phyloP scores from a whole-genome alignment of 352 stramenopile genomes.

The Phytophthora vignae region DNA sequence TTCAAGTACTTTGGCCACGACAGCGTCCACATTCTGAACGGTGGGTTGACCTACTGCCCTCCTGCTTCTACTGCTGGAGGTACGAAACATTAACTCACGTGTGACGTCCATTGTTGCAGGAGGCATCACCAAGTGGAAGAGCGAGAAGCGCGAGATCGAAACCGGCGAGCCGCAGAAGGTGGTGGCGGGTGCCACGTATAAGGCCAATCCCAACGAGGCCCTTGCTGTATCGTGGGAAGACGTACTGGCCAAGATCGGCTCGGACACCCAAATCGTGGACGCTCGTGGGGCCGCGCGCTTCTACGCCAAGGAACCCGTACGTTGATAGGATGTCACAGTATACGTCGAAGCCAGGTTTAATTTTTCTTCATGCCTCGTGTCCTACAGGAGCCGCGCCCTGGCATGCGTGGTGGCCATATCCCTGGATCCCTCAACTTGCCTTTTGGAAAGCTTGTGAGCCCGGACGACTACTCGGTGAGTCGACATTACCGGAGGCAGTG shows the following conservation, averaged over 20 bases:
- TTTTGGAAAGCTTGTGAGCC: slow-evolving; percentile 87
- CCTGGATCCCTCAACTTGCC: slow-evolving; percentile 92
- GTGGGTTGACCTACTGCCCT: slow-evolving; percentile 29
- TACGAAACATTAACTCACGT: not conserved
- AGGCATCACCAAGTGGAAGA: slow-evolving; percentile 78
- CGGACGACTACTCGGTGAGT: slow-evolving; percentile 85
- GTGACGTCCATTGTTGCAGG: slow-evolving; percentile 29
- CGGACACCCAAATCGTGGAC: slow-evolving; percentile 90
- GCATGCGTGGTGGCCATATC: slow-evolving; percentile 93
- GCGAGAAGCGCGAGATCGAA: slow-evolving; percentile 54
- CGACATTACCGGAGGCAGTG: not conserved
- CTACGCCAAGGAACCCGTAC: slow-evolving; percentile 80
- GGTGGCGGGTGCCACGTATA: slow-evolving; percentile 47
- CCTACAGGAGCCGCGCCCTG: slow-evolving; percentile 88
- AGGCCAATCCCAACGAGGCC: slow-evolving; percentile 52
- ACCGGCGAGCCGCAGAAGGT: slow-evolving; percentile 41
- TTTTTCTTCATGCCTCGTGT: not conserved
- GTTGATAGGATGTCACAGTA: slow-evolving; percentile 1
- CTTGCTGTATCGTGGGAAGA: slow-evolving; percentile 69
- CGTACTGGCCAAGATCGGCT: slow-evolving; percentile 64
- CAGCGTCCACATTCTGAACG: slow-evolving; percentile 90
- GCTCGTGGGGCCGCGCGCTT: slow-evolving; percentile 91
- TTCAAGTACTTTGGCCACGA: slow-evolving; percentile 92
- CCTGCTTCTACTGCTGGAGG: not conserved
- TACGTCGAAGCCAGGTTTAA: not conserved